These are phyloP conservation scores for Citrus mangshanensis DNA, from an alignment of 345 rosid genomes.

Conservation along the genomic window DNA sequence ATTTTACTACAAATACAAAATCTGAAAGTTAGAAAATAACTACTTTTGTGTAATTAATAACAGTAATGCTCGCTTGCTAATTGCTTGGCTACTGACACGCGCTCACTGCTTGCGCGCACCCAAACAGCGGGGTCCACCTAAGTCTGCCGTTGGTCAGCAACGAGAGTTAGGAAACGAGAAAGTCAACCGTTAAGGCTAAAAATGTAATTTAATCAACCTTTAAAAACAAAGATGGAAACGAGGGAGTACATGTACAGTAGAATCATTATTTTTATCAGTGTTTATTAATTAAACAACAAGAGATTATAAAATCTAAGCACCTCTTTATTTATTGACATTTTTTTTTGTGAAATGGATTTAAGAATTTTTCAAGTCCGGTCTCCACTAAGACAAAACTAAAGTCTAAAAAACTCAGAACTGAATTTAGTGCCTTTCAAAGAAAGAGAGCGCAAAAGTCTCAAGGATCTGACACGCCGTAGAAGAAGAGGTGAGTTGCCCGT, in stretches of 20 bases:
- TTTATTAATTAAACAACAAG: neutral
- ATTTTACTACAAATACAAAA: too few relatives aligned
- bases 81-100: neutral
- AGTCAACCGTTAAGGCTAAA: conserved; percentile 17
- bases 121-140: neutral
- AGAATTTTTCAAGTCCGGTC: conserved; percentile 30
- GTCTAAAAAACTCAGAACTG: neutral
- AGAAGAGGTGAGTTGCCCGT: conserved; percentile 14
- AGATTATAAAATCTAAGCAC: neutral
- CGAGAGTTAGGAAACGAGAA: neutral
- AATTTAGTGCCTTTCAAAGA: conserved; percentile 21
- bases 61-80: neutral
- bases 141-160: neutral
- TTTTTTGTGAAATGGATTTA: conserved; percentile 25
- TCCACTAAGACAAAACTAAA: neutral
- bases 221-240: neutral
- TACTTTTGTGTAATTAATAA: too few relatives aligned
- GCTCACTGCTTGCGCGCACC: neutral
- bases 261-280: too few relatives aligned
- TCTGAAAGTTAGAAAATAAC: too few relatives aligned
- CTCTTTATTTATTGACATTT: too few relatives aligned
- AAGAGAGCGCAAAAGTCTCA: conserved; percentile 8
- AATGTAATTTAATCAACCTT: neutral
- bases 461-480: conserved; percentile 21
- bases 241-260: neutral